Base-by-base conservation (phyloP, 768 basidiomycete genomes). In the Suillus ampliporus region DNA sequence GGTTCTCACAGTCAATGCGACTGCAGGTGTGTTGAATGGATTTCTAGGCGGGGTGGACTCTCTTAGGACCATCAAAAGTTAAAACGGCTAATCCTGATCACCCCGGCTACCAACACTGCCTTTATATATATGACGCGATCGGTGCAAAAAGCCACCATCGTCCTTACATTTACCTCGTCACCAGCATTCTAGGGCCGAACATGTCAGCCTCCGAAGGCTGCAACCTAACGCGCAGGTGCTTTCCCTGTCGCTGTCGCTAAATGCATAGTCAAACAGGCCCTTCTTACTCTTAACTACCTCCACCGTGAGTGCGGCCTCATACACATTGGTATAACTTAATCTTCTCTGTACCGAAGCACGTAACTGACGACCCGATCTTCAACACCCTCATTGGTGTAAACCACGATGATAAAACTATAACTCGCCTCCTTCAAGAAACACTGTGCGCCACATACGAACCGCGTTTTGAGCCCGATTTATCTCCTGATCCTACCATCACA, bases 251-350 rank as follows among this genome's bases (percentile, higher is more conserved):
- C 51, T 21, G 19, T 52, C 59, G 40, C 56, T 11, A 66, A 70
- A 58, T 51, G 60, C 35, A 67, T 76, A 35, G 62, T 69, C 37
- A 72, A 69, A 48, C 76, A 76, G 58, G 37, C 64, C 9, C 66
- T 76, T 37, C 68, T 74, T 21, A 71, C 72, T 8, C 63, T 72
- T 8, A 67, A 71, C 50, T 76, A 72, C 60, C 67, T 75, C 48
- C 74, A 76, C 60, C 57, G 61, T n/a, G 57, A 69, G 35, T 71
- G 68, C 40, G 51, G 19, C 28, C 28, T 50, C 0, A 28, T 50
- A 19, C 48, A 50, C 19, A 50, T 17, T 19, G 48, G 48, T 50
- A 31, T 31, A 1, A 28, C 10, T 50, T 50, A 5, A 9, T 31
- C 28, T 50, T 15, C 2, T 19, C 10, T 10, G 2, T 19, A 50